Evolutionary conservation across 108 stramenopile species (phyloP).

Genomic region (Skeletonema tropicum): DNA sequence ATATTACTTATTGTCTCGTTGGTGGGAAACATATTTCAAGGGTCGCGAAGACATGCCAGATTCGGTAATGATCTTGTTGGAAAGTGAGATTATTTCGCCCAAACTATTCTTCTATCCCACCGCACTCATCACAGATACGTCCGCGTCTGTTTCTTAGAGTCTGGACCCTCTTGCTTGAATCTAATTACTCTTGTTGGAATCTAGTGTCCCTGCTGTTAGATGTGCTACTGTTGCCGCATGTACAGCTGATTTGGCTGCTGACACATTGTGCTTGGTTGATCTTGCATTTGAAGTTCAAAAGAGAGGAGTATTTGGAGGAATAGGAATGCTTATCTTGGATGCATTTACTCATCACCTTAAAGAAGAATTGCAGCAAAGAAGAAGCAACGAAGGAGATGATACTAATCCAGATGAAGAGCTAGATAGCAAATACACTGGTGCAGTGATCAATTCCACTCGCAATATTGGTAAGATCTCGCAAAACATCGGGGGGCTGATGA

Average conservation of each 20-base stretch:
- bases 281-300: slow-evolving; percentile 40
- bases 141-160: slow-evolving; percentile 12
- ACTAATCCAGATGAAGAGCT: slow-evolving; percentile 8
- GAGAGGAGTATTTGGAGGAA: slow-evolving; percentile 28
- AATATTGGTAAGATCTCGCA: slow-evolving; percentile 32
- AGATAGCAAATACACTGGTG: slow-evolving; percentile 32
- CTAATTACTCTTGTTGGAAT: slow-evolving; percentile 35
- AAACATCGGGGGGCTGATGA: slow-evolving; percentile 25
- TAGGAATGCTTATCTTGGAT: slow-evolving; percentile 40
- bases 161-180: slow-evolving; percentile 36
- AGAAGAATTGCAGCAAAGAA: slow-evolving; percentile 22
- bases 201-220: slow-evolving; percentile 38
- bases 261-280: slow-evolving; percentile 31
- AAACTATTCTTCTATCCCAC: not conserved
- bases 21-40: slow-evolving; percentile 23
- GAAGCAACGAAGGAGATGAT: slow-evolving; percentile 3
- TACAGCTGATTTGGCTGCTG: slow-evolving; percentile 22
- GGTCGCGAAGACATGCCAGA: not conserved
- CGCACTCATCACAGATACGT: slow-evolving; percentile 6
- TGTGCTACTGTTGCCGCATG: slow-evolving; percentile 38
- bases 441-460: slow-evolving; percentile 19
- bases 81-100: slow-evolving; percentile 6
- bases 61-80: slow-evolving; percentile 22
- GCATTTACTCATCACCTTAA: slow-evolving; percentile 35
- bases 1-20: slow-evolving; percentile 18